Evolutionary conservation across 257 asterid species (phyloP).

Genomic region (Parsonsia alboflavescens): DNA sequence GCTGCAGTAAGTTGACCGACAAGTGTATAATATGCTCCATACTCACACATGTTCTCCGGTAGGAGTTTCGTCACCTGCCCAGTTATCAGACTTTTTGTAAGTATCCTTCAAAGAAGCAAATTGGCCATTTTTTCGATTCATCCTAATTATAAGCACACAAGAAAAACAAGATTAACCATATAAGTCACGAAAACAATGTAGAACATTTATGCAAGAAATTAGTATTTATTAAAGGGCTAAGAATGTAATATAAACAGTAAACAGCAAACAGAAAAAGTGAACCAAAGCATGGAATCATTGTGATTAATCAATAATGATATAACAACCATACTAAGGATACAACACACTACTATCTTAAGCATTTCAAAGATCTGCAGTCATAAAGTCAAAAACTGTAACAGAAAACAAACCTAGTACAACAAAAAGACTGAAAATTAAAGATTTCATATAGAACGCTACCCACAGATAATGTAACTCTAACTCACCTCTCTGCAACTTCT

Average conservation of each 20-base stretch:
- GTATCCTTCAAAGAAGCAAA: constrained; percentile 31
- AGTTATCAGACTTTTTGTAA: constrained; percentile 21
- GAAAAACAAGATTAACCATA: neutral
- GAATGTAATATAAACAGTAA: neutral
- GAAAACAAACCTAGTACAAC: neutral
- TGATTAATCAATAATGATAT: neutral
- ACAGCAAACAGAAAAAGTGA: neutral
- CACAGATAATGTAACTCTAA: neutral
- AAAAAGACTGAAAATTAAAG: neutral
- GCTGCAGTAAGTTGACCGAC: neutral
- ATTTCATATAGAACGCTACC: neutral
- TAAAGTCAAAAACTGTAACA: neutral
- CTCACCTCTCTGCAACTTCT: constrained; percentile 40
- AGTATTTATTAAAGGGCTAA: neutral
- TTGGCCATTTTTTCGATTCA: constrained; percentile 37
- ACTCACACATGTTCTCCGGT: constrained; percentile 32
- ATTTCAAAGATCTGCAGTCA: neutral
- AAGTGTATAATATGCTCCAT: constrained; percentile 20
- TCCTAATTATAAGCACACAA: constrained; percentile 13
- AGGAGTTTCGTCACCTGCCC: constrained; percentile 29
- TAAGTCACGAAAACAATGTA: neutral
- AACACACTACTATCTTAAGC: neutral
- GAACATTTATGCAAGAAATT: neutral
- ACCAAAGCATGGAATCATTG: neutral
- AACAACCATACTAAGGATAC: neutral